phyloP scores from a whole-genome alignment of 768 basidiomycete species.

The Mycena indigotica region DNA sequence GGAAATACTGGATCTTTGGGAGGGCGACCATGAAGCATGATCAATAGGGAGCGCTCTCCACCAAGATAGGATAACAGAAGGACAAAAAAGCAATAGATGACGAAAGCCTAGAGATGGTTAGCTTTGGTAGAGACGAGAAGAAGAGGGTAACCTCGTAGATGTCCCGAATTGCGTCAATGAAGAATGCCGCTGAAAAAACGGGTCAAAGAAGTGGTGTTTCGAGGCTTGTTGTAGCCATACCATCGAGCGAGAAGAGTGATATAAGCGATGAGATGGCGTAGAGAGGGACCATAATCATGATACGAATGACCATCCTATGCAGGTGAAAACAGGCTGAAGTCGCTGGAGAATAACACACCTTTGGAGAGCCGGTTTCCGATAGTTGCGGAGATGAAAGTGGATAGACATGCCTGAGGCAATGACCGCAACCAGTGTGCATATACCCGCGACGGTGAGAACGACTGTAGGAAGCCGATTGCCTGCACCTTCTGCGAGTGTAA shows the following conservation, averaged over 20 bases:
- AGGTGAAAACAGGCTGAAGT: not conserved
- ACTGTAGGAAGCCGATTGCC: constrained; percentile 61
- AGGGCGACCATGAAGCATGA: constrained; percentile 86
- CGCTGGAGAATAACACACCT: constrained; percentile 49
- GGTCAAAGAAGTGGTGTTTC: not conserved
- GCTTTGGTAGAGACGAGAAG: too few relatives aligned
- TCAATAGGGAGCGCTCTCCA: constrained; percentile 91
- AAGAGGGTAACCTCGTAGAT: constrained; percentile 80
- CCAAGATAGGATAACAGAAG: constrained; percentile 84
- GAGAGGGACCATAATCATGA: constrained; percentile 96
- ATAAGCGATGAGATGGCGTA: constrained; percentile 91
- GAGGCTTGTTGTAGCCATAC: not conserved
- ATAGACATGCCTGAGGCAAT: constrained; percentile 74
- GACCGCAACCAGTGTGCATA: constrained; percentile 71
- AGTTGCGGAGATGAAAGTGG: constrained; percentile 81
- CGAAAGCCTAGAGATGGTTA: constrained; percentile 66
- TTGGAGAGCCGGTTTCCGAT: constrained; percentile 79
- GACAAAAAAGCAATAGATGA: constrained; percentile 91
- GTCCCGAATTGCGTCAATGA: constrained; percentile 93
- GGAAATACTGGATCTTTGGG: constrained; percentile 90
- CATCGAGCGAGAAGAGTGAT: constrained; percentile 87
- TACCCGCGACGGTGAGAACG: constrained; percentile 63
- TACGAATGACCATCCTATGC: constrained; percentile 85
- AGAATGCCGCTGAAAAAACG: constrained; percentile 73
- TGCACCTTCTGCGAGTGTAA: constrained; percentile 37